phyloP scores from a whole-genome alignment of 2,329 filamentous ascomycete species.

The Fusarium solani-melongenae region DNA sequence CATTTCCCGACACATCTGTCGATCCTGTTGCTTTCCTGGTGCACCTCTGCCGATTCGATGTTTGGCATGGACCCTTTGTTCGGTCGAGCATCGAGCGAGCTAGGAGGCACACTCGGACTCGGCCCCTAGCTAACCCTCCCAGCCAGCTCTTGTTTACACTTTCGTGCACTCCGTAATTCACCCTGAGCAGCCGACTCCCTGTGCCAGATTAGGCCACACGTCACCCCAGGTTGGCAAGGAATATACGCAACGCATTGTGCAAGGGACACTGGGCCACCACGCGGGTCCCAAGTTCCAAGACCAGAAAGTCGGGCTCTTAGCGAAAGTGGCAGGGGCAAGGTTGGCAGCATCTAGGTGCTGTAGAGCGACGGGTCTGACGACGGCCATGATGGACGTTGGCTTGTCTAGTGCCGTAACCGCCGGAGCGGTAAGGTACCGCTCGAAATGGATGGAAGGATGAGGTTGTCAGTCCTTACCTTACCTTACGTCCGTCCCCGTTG shows the following conservation, averaged over 20 bases:
- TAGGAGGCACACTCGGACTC: constrained; percentile 22
- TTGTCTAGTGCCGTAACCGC: constrained; percentile 24
- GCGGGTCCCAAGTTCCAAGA: constrained; percentile 40
- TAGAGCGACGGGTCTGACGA: constrained; percentile 22
- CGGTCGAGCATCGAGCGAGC: constrained; percentile 27
- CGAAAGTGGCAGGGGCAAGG: constrained; percentile 40
- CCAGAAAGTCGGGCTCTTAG: constrained; percentile 44
- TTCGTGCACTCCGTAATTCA: constrained; percentile 6
- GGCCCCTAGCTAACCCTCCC: constrained; percentile 1
- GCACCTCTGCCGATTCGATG: constrained; percentile 21
- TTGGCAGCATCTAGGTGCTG: constrained; percentile 9
- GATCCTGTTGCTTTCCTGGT: constrained; percentile 29
- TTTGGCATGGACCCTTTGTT: constrained; percentile 20
- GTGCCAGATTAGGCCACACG: constrained; percentile 31
- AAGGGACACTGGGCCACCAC: constrained; percentile 36
- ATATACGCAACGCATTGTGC: constrained; percentile 26
- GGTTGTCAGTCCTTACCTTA: background rate
- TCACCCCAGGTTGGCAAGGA: constrained; percentile 31
- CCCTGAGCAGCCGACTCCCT: constrained; percentile 29
- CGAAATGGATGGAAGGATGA: constrained; percentile 9
- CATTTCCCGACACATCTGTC: constrained; percentile 34
- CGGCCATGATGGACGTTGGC: constrained; percentile 11
- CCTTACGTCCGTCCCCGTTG: background rate
- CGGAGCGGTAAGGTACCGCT: constrained; percentile 18
- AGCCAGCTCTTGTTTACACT: background rate